Evolutionary conservation across 139 green algal genomes (phyloP), one percentile per base, ranked within the genome.

Genomic region (Coelastrella sp.): DNA sequence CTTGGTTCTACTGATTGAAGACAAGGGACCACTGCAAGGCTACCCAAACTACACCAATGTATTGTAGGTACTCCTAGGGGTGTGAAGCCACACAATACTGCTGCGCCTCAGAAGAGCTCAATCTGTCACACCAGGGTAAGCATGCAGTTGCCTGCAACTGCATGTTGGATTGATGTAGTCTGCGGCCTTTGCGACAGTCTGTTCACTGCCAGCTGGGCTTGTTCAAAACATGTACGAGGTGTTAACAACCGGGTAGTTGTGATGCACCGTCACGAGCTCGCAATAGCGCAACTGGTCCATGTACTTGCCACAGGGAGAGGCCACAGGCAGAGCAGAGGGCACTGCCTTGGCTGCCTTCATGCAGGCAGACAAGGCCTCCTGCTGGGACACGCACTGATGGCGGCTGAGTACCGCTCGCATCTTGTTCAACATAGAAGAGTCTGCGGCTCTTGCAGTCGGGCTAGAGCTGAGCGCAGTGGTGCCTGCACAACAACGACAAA

Each of bases 321-420:
- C 38, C 50, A 32, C 19, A 13, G n/a, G 72, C 73, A 81, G 38
- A 76, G 67, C 73, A 68, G 73, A 53, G 73, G 73, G 73, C 73
- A 68, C 15, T 38, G 35, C 27, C 32, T 60, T 51, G 4, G 30
- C 48, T 51, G 32, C 34, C 37, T 51, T 40, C 73, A 81, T 81
- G 50, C 73, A 81, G 0, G 38, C 32, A 57, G 35, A 41, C 45
- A 81, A 48, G 40, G 73, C 73, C 4, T 81, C 73, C 32, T 66
- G 48, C 73, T 81, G 35, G 4, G 48, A 34, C 17, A 53, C 50
- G 34, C 73, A 81, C 50, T 81, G 73, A 57, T 81, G 73, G 73
- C 73, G 48, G 17, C 62, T 60, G 23, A 81, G 73, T 35, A 81
- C 73, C 21, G 48, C 48, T 3, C 73, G 73, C 73, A 81, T 67